Evolutionary conservation across 306 rosid genomes (phyloP), one percentile per base, ranked within the genome.

Genomic region (Macrotyloma uniflorum): DNA sequence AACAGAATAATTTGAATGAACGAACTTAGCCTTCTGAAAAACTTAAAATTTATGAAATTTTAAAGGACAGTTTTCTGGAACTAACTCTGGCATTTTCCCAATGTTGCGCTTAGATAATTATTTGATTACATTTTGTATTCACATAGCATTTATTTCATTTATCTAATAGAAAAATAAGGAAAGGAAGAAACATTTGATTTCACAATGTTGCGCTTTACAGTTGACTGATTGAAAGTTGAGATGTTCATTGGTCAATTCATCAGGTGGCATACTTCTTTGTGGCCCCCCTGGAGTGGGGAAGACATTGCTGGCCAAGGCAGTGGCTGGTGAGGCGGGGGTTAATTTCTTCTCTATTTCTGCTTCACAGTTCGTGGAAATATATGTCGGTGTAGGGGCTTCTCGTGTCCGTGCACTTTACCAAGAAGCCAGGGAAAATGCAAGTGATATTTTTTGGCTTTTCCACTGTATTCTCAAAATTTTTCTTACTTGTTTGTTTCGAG

Each of bases 261-360:
- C 88, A 94, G 98, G 98, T 75, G 98, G 98, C 24, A 95, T 95
- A 71, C 98, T 95, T 79, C 98, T 95, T 62, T 92, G 98, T 84
- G 98, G 98, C 40, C 98, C 98, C 22, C 98, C 98, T 77, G 98
- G 98, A 19, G 98, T 95, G 76, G 98, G 98, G 77, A 95, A 95
- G 86, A 95, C 98, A 58, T 88, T 95, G 86, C 88, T 95, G 57
- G 98, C 98, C 73, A 95, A 95, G 87, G 98, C 98, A 18, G 98
- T 95, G 69, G 98, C 98, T 81, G 98, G 98, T 51, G 98, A 95
- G 86, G 98, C 98, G 18, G 98, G 98, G 32, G 98, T 95, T 67
- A 95, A 95, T 89, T 95, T 95, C 83, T 95, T 95, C 90, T 95
- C 98, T 67, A 95, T 95, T 72, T 95, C 98, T 35, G 98, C 98